Base-by-base conservation (phyloP, 306 rosid genomes). In the Aeschynomene evenia region DNA sequence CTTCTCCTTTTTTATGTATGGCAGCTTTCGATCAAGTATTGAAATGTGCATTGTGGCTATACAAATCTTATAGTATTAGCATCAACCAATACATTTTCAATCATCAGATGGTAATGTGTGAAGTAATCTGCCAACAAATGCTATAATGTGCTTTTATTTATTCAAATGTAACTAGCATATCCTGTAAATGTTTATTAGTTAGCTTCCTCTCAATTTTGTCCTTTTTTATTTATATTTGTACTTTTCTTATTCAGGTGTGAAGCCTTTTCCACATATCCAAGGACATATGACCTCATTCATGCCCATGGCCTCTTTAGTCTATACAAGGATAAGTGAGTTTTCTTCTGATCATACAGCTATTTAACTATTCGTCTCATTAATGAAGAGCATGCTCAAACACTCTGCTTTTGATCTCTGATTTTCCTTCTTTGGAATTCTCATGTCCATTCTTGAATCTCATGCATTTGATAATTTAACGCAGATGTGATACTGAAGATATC, bases 401-500 rank as follows among this genome's bases (percentile, higher is more conserved):
- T 1, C 59, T 7, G 5, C 24, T 29, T 29, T 40, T 22, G 3
- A 34, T 26, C 19, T 19, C 36, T 50, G 15, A 2, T 10, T 48
- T 28, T 68, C 28, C 46, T 36, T 22, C 18, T 59, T 13, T 19
- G 2, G 20, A 11, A 14, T 23, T 36, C 34, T 0, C 40, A 60
- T 34, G 20, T 15, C 13, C 53, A 33, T 61, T 62, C 43, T 10
- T 11, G 61, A 22, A 45, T 40, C 55, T 72, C 43, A 21, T 72
- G 40, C 23, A 21, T 59, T 22, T 61, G 53, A 42, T 37, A n/a
- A 70, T 54, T 15, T 60, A 55, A 57, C 49, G 83, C 86, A 91
- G 97, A 63, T 91, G 97, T 73, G 71, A 88, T 45, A 28, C 66
- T 23, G 96, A 90, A 54, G 96, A 88, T 69, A 90, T 90, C 72